Evolutionary conservation across 805 yeast species (phyloP), one percentile per base, ranked within the genome.

Genomic region (Metschnikowia reukaufii): DNA sequence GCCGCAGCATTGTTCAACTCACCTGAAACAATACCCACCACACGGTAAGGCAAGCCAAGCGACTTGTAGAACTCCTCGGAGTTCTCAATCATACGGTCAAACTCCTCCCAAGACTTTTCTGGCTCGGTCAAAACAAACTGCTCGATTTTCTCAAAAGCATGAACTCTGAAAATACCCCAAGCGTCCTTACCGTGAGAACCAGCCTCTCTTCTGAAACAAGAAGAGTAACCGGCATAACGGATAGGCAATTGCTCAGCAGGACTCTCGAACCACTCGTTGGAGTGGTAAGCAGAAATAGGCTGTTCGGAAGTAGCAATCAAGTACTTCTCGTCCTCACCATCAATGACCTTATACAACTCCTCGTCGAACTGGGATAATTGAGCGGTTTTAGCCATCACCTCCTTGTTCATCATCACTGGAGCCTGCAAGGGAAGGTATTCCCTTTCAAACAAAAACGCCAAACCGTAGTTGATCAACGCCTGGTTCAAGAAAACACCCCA

Each of bases 181-280:
- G 99, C 99, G 65, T 94, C 99, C 70, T 92, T 92, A 70, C 99
- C 99, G 64, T 92, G 98, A 56, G 97, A 85, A 58, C 99, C 99
- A 49, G 99, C 99, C 77, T 94, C 99, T 76, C 99, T 88, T 74
- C 99, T 85, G 84, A 94, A 94, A 83, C 99, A 94, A 39, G 97
- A 87, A 31, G 97, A 90, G 78, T 86, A 94, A 62, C 99, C 99
- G 40, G 97, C 99, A 64, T 94, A 94, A 73, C 95, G 87, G 55
- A 89, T 81, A 51, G 99, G 99, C 59, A 94, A 80, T 76, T 94
- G 99, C 73, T 91, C 97, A 52, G 84, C 83, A 49, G 99, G 99
- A 60, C 87, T 84, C 74, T 94, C 98, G 61, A 94, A 94, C 99
- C 99, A 94, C 75, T 94, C 99, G 64, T 84, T 85, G 44, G 96